Percentiles rank a stretch among this genome's conserved stretches.
Evolutionary conservation across 805 yeast species (phyloP).

Genomic region (Ascoidea rubescens): DNA sequence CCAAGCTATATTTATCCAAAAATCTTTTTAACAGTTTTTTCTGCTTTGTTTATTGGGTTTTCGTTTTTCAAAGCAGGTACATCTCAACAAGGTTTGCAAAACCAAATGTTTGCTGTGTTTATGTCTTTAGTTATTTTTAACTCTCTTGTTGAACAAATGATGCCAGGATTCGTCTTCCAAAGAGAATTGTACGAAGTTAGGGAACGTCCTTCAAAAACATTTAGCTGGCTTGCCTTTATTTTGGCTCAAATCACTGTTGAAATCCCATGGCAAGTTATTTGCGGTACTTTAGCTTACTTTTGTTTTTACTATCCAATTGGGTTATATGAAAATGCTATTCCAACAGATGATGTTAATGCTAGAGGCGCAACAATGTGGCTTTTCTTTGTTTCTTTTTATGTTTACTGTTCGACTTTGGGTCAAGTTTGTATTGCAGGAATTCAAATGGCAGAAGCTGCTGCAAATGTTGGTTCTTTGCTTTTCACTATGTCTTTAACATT

Average conservation of each 20-base stretch:
- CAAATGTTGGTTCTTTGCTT: constrained; percentile 39
- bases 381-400: constrained; percentile 28
- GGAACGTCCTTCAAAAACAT: constrained; percentile 61
- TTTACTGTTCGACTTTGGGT: constrained; percentile 45
- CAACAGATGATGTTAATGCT: constrained; percentile 27
- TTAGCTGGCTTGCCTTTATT: constrained; percentile 50
- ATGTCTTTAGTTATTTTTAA: constrained; percentile 38
- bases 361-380: constrained; percentile 49
- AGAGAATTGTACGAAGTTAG: constrained; percentile 58
- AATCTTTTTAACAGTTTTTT: constrained; percentile 32
- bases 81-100: constrained; percentile 50
- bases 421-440: constrained; percentile 44
- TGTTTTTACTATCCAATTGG: constrained; percentile 67
- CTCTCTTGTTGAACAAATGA: constrained; percentile 46
- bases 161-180: constrained; percentile 44
- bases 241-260: constrained; percentile 40
- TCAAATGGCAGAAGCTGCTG: constrained; percentile 49
- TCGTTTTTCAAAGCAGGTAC: constrained; percentile 51
- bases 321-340: constrained; percentile 42
- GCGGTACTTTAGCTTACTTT: constrained; percentile 51
- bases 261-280: constrained; percentile 45
- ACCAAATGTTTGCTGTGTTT: constrained; percentile 47
- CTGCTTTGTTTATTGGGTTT: constrained; percentile 54
- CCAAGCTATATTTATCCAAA: constrained; percentile 47
- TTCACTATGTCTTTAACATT: constrained; percentile 53